Evolutionary conservation across 2,329 filamentous ascomycete genomes (phyloP).

Genomic region (Claviceps pazoutovae): DNA sequence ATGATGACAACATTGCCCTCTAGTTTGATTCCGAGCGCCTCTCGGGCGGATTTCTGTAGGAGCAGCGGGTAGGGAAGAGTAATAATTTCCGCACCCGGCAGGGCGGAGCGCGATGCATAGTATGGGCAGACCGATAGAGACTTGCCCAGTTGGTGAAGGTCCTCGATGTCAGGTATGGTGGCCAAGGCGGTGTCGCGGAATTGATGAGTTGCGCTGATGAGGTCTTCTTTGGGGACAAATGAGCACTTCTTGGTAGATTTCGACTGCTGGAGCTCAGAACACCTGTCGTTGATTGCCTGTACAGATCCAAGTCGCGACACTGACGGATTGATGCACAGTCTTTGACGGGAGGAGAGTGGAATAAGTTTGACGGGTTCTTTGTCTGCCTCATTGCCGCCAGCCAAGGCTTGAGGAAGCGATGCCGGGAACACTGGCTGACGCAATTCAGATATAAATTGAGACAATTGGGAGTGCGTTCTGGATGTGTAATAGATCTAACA

Average conservation of each 20-base stretch:
- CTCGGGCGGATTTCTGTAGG: conserved; percentile 72
- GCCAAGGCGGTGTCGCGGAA: conserved; percentile 80
- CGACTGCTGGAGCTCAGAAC: conserved; percentile 75
- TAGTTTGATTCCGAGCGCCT: conserved; percentile 73
- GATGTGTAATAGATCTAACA: conserved; percentile 75
- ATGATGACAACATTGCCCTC: conserved; percentile 88
- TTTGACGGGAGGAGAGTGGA: conserved; percentile 73
- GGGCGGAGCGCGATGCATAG: conserved; percentile 78
- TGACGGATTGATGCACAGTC: conserved; percentile 76
- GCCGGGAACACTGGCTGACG: conserved; percentile 65
- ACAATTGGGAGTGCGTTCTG: conserved; percentile 80
- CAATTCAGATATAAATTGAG: conserved; percentile 75
- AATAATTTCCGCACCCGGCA: conserved; percentile 77
- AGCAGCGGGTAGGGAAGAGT: conserved; percentile 86
- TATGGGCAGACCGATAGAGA: conserved; percentile 80
- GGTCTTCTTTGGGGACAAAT: conserved; percentile 67
- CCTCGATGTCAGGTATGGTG: conserved; percentile 84
- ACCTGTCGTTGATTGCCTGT: conserved; percentile 84
- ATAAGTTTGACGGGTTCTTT: conserved; percentile 55
- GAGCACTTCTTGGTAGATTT: conserved; percentile 47
- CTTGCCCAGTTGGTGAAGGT: conserved; percentile 65
- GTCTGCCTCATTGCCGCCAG: conserved; percentile 13
- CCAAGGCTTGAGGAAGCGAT: conserved; percentile 40
- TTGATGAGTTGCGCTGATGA: conserved; percentile 54
- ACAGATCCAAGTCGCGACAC: conserved; percentile 58